Conservation (phyloP, 495 filamentous ascomycete species). For the Penicillium diatomitis region DNA sequence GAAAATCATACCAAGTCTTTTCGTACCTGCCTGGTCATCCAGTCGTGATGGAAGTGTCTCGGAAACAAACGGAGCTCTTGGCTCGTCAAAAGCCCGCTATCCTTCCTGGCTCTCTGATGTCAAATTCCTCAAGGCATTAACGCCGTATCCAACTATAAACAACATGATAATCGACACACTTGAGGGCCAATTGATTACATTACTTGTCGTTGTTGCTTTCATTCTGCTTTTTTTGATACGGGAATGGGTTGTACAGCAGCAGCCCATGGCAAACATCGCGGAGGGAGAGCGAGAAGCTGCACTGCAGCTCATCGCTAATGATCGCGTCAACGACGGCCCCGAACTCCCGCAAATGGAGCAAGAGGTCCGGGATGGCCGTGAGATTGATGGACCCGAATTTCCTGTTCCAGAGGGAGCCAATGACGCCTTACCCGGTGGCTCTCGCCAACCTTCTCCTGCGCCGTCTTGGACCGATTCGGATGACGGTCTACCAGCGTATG, state of each 20-base stretch:
- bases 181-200: conserved; percentile 88
- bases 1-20: conserved; percentile 29
- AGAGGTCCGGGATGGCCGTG: conserved; percentile 1
- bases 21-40: conserved; percentile 31
- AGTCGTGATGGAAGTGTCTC: conserved; percentile 8
- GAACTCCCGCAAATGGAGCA: conserved; percentile 1
- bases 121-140: conserved; percentile 61
- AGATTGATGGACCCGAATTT: conserved; percentile 1
- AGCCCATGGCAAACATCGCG: conserved; percentile 60
- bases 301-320: conserved; percentile 32
- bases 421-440: conserved; percentile 3
- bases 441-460: conserved; percentile 13
- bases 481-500: conserved; percentile 6
- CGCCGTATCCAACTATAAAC: conserved; percentile 65
- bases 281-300: conserved; percentile 43
- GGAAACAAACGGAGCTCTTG: conserved; percentile 14
- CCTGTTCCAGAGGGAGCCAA: conserved; percentile 11
- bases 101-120: conserved; percentile 59
- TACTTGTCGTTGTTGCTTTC: conserved; percentile 82
- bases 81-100: conserved; percentile 22
- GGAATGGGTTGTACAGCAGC: conserved; percentile 97
- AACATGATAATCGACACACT: conserved; percentile 70
- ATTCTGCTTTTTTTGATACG: conserved; percentile 92
- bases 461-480: conserved; percentile 18
- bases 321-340: conserved; percentile 18